Evolutionary conservation across 441 rosid species (phyloP), one percentile per base, ranked within the genome.

Genomic region (Populus hybrid): DNA sequence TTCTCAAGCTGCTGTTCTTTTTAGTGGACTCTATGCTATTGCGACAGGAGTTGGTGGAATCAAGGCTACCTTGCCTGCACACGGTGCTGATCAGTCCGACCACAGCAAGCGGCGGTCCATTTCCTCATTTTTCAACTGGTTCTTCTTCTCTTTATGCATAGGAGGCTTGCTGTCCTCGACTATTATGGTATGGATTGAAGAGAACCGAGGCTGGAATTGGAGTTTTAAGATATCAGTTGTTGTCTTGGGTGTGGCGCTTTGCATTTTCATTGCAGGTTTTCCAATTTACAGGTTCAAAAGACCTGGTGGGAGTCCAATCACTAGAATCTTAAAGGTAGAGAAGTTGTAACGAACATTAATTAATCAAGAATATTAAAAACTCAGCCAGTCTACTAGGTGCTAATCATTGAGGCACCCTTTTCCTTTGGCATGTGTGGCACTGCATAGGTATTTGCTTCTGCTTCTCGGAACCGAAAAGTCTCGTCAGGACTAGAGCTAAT

Each of bases 91-190:
- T 84, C 93, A 89, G 78, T 76, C 86, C 11, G 88, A 85, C 74
- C 84, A 76, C 34, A 35, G 66, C 69, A 84, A 85, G 14, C 87
- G 68, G 71, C 46, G 80, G n/a, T 80, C 81, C 1, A 46, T 91
- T 76, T 87, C 91, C 7, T 71, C 85, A 8, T 91, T 83, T 80
- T 89, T 89, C 88, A 88, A 80, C 65, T 89, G 95, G 95, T 89
- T 78, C 70, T 91, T 78, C 83, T 91, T 89, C 78, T 84, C 89
- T 10, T 34, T 89, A 1, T 87, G 89, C 64, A 38, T 79, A 0
- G 91, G 93, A 23, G 90, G 91, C 65, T 71, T 89, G 32, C 18
- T 89, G 32, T 82, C 90, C 0, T 83, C 84, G 0, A 88, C 90
- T 3, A 28, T 85, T 23, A 87, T 89, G 91, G 84, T 87, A 30